Percentiles rank a stretch among this genome's conserved stretches.
Conservation (phyloP, 805 yeast species). For the Isabelozyma heimii region DNA sequence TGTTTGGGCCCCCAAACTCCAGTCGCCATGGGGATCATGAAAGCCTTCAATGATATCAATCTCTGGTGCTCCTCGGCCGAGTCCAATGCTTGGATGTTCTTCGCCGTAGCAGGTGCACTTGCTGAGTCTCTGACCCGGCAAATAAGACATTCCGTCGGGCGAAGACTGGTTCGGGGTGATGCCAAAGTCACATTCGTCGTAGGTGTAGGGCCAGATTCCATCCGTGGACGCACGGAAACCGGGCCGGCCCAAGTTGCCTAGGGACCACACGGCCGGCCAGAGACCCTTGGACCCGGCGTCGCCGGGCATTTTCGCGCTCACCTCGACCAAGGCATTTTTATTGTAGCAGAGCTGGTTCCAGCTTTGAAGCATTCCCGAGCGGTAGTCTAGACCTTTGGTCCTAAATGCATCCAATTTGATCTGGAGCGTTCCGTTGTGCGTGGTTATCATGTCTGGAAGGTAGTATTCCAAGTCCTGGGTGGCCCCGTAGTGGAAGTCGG, state of each 20-base stretch:
- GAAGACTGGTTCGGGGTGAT: conserved; percentile 38
- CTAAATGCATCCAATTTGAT: conserved; percentile 32
- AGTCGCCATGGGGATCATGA: conserved; percentile 11
- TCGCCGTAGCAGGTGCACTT: conserved; percentile 32
- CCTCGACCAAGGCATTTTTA: conserved; percentile 25
- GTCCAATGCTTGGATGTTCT: conserved; percentile 36
- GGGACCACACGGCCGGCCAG: conserved; percentile 41
- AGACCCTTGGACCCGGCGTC: conserved; percentile 28
- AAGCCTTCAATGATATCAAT: conserved; percentile 21
- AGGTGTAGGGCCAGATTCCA: conserved; percentile 41
- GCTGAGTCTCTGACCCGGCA: conserved; percentile 36
- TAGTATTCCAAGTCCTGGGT: conserved; percentile 40
- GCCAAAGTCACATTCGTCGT: conserved; percentile 36
- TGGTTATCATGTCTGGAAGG: conserved; percentile 34
- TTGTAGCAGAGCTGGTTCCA: conserved; percentile 37
- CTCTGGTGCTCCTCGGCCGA: conserved; percentile 38
- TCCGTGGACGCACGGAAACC: conserved; percentile 35
- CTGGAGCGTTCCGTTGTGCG: conserved; percentile 30
- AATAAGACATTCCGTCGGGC: conserved; percentile 36
- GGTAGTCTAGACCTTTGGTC: conserved; percentile 24
- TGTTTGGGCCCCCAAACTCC: conserved; percentile 28
- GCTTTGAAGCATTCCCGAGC: conserved; percentile 36
- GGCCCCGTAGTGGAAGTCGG: conserved; percentile 34
- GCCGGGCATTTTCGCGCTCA: conserved; percentile 29
- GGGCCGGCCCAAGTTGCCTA: conserved; percentile 37